Conservation (phyloP, 129 eudicot species). For the Silybum marianum region DNA sequence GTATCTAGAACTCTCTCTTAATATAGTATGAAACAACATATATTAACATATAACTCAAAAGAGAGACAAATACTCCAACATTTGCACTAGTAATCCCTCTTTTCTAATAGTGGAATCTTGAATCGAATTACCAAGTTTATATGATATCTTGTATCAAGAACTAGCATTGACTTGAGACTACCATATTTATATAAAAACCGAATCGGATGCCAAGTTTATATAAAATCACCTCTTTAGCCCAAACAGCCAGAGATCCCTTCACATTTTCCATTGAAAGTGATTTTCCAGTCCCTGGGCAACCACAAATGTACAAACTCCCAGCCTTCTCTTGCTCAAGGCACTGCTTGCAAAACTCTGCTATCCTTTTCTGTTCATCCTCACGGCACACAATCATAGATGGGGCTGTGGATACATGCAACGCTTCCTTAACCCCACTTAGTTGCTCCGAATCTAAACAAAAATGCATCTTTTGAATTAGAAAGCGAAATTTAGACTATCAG, state of each 20-base stretch:
- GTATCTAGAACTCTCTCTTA: not conserved
- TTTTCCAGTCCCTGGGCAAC: conserved; percentile 94
- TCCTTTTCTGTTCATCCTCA: conserved; percentile 67
- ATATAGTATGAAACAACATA: not conserved
- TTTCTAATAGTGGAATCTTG: conserved; percentile 7
- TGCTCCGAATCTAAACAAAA: conserved; percentile 55
- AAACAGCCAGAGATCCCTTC: conserved; percentile 49
- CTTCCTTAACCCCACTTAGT: conserved; percentile 75
- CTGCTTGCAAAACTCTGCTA: conserved; percentile 71
- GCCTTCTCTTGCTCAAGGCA: conserved; percentile 62
- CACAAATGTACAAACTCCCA: conserved; percentile 88
- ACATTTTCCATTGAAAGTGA: conserved; percentile 87
- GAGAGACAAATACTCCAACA: conserved; percentile 10
- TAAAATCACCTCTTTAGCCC: conserved; percentile 77
- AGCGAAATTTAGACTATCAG: not conserved
- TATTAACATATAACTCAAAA: not conserved
- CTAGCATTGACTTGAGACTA: not conserved
- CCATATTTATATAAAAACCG: not conserved
- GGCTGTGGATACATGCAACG: conserved; percentile 76
- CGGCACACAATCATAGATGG: conserved; percentile 70
- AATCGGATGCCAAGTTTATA: not conserved
- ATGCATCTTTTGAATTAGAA: not conserved
- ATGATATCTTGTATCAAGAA: not conserved
- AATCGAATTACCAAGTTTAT: conserved; percentile 10
- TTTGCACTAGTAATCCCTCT: not conserved